Percentiles rank a stretch among this genome's conserved stretches.
Evolutionary conservation across 225 moss, liverwort and hornwort species (phyloP).

Genomic region (Physcomitrellopsis africana): DNA sequence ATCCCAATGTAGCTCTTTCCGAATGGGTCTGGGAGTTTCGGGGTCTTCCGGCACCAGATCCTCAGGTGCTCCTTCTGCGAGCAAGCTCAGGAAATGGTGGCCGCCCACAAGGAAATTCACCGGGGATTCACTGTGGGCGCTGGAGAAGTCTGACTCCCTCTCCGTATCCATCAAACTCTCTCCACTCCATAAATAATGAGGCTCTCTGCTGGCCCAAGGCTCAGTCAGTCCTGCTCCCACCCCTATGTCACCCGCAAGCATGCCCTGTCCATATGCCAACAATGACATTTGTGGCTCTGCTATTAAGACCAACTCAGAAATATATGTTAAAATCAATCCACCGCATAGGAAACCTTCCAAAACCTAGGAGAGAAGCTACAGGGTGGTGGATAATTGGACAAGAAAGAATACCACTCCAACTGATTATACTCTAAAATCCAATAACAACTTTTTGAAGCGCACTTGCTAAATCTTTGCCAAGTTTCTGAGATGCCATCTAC

Average conservation of each 20-base stretch:
- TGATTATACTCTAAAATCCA: no score
- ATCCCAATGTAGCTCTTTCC: slow-evolving; percentile 81
- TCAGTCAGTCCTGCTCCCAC: slow-evolving; percentile 80
- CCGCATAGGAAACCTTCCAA: no score
- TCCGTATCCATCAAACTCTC: slow-evolving; percentile 50
- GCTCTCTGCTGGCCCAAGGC: slow-evolving; percentile 69
- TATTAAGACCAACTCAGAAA: no score
- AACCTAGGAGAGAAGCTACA: no score
- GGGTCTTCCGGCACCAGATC: slow-evolving; percentile 35
- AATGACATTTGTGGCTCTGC: slow-evolving; percentile 70
- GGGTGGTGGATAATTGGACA: no score
- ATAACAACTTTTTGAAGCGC: no score
- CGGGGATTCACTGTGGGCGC: slow-evolving; percentile 27
- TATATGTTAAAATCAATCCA: no score
- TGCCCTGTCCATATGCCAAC: slow-evolving; percentile 84
- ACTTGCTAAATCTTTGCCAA: no score
- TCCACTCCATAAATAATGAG: slow-evolving; percentile 50
- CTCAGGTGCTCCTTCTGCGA: slow-evolving; percentile 42
- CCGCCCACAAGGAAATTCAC: slow-evolving; percentile 28
- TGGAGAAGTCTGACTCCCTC: slow-evolving; percentile 44
- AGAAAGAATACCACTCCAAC: no score
- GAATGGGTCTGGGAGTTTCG: slow-evolving; percentile 47
- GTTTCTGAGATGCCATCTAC: no score
- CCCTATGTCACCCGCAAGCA: slow-evolving; percentile 83
- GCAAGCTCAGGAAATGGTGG: slow-evolving; percentile 50